phyloP scores from a whole-genome alignment of 139 green algal genomes.

The Volvox reticuliferus region DNA sequence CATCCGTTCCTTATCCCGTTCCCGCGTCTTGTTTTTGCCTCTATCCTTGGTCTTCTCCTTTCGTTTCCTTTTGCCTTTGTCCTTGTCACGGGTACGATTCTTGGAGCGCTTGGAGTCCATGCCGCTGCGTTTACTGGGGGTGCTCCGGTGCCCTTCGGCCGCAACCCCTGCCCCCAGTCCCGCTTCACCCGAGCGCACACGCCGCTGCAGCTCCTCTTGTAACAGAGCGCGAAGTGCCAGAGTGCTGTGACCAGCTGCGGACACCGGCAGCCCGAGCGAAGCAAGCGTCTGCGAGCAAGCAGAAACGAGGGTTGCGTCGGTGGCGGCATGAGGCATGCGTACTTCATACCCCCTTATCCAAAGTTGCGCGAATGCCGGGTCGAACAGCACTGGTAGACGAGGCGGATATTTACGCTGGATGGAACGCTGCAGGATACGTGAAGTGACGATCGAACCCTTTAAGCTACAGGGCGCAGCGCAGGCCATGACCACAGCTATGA shows the following conservation, averaged over 20 bases:
- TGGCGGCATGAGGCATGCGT: too few relatives aligned
- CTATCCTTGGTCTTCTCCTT: background rate
- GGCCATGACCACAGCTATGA: too few relatives aligned
- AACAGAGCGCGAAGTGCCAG: background rate
- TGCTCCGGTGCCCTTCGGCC: background rate
- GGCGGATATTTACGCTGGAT: too few relatives aligned
- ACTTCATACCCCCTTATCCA: too few relatives aligned
- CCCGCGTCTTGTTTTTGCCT: background rate
- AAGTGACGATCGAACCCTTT: too few relatives aligned
- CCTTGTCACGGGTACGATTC: background rate
- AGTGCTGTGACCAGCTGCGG: background rate
- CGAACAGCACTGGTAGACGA: too few relatives aligned
- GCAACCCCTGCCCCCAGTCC: background rate
- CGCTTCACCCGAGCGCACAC: background rate
- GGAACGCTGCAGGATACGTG: too few relatives aligned
- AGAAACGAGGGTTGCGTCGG: too few relatives aligned
- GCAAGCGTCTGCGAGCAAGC: slow-evolving; percentile 6
- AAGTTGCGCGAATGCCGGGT: too few relatives aligned
- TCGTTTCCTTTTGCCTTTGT: slow-evolving; percentile 16
- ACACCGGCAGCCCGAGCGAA: background rate
- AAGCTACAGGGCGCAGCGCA: too few relatives aligned
- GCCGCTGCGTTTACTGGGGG: background rate
- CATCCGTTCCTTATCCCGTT: background rate
- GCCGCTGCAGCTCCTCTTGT: background rate
- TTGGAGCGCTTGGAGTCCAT: background rate